Percentiles rank a stretch among this genome's conserved stretches.
Evolutionary conservation across 176 grass and related monocot species (phyloP).

Genomic region (Oryza longistaminata): DNA sequence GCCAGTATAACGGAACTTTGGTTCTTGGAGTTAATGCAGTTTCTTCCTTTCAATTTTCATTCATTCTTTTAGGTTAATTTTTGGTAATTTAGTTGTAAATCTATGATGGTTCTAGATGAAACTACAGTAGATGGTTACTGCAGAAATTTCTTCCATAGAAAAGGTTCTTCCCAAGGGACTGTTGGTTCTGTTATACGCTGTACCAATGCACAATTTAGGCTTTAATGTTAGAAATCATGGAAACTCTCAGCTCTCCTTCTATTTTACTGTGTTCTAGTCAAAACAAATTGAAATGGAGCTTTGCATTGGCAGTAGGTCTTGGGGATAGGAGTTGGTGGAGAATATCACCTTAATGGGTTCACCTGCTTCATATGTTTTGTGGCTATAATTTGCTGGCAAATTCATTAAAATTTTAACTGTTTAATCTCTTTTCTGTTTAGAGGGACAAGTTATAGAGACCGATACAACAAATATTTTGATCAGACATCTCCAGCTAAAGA

Average conservation of each 20-base stretch:
- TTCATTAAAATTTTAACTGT: constrained; percentile 9
- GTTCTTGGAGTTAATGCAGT: not conserved
- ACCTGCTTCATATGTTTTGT: not conserved
- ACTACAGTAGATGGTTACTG: not conserved
- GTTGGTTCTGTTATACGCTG: not conserved
- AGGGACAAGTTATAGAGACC: constrained; percentile 83
- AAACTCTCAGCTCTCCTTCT: not conserved
- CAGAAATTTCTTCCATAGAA: not conserved
- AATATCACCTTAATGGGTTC: not conserved
- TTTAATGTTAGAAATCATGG: not conserved
- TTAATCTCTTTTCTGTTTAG: constrained; percentile 46
- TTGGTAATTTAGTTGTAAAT: not conserved
- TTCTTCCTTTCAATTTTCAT: not conserved
- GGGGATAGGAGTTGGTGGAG: not conserved
- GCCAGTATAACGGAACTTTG: not conserved
- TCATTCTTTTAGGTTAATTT: not conserved
- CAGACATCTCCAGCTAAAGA: constrained; percentile 88
- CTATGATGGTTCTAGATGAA: not conserved
- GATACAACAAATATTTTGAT: constrained; percentile 93
- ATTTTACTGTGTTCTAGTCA: not conserved
- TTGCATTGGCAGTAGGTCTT: not conserved
- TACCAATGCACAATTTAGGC: not conserved
- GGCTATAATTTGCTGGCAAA: not conserved
- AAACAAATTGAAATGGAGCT: not conserved
- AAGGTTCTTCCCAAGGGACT: not conserved